Evolutionary conservation across 2,329 filamentous ascomycete species (phyloP).

Genomic region (Colletotrichum caudatum): DNA sequence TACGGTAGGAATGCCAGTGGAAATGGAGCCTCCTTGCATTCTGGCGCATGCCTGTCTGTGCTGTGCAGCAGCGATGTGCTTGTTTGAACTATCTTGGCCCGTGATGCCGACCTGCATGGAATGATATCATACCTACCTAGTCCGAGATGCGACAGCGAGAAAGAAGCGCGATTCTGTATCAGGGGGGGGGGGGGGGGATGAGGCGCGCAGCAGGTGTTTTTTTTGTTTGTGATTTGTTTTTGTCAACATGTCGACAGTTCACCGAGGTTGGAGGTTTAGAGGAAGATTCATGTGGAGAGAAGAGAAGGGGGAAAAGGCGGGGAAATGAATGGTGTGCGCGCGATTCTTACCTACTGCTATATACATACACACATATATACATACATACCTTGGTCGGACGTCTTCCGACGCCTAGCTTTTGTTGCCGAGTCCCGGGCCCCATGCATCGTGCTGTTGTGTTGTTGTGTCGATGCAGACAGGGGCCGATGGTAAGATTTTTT

Average conservation of each 20-base stretch:
- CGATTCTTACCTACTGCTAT: background rate
- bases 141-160: background rate
- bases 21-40: slow-evolving; percentile 6
- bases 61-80: background rate
- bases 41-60: slow-evolving; percentile 17
- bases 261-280: slow-evolving; percentile 9
- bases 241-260: background rate
- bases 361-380: too few relatives aligned
- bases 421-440: too few relatives aligned
- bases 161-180: background rate
- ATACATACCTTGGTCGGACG: slow-evolving; percentile 1
- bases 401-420: background rate
- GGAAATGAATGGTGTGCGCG: background rate
- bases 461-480: background rate
- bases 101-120: background rate
- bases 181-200: background rate
- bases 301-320: background rate
- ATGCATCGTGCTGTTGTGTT: too few relatives aligned
- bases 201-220: too few relatives aligned
- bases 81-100: background rate
- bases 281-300: background rate
- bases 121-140: background rate
- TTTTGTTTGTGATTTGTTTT: background rate
- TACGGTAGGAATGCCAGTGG: slow-evolving; percentile 1
- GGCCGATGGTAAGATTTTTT: background rate